A percentile compares a stretch with the other conserved stretches of the same genome.
Conservation (phyloP, 78 protist species). For the Dictyostelium intermedium region DNA sequence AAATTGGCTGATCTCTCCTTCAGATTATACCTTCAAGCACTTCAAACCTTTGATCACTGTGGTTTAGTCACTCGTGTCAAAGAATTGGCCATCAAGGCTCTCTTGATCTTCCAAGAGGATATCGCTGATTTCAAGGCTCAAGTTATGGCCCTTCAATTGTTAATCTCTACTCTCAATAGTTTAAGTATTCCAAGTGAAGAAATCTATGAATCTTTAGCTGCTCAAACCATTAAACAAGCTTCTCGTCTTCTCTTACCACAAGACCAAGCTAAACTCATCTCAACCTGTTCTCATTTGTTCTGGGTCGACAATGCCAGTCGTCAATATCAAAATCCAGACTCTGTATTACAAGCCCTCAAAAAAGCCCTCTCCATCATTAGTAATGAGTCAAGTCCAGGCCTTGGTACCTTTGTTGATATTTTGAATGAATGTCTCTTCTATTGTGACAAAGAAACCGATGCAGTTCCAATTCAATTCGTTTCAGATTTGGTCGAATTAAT, state of each 20-base stretch:
- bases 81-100: slow-evolving; percentile 91
- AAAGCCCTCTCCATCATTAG: slow-evolving; percentile 47
- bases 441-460: slow-evolving; percentile 73
- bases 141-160: slow-evolving; percentile 69
- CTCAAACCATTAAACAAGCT: slow-evolving; percentile 79
- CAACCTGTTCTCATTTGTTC: slow-evolving; percentile 88
- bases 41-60: slow-evolving; percentile 88
- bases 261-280: slow-evolving; percentile 94
- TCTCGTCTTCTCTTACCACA: slow-evolving; percentile 84
- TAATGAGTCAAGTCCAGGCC: slow-evolving; percentile 50
- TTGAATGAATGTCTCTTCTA: slow-evolving; percentile 89
- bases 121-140: slow-evolving; percentile 88
- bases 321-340: slow-evolving; percentile 58
- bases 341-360: slow-evolving; percentile 69
- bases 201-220: slow-evolving; percentile 87
- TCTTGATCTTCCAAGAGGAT: slow-evolving; percentile 94
- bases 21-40: slow-evolving; percentile 88
- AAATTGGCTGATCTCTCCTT: slow-evolving; percentile 80
- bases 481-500: slow-evolving; percentile 63
- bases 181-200: slow-evolving; percentile 79
- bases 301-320: slow-evolving; percentile 81
- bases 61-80: slow-evolving; percentile 78
- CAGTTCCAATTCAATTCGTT: slow-evolving; percentile 73
- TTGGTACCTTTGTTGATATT: slow-evolving; percentile 92
- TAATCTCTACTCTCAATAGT: slow-evolving; percentile 83